Evolutionary conservation across 2,329 filamentous ascomycete genomes (phyloP).

Genomic region (Arthrobotrys conoides): DNA sequence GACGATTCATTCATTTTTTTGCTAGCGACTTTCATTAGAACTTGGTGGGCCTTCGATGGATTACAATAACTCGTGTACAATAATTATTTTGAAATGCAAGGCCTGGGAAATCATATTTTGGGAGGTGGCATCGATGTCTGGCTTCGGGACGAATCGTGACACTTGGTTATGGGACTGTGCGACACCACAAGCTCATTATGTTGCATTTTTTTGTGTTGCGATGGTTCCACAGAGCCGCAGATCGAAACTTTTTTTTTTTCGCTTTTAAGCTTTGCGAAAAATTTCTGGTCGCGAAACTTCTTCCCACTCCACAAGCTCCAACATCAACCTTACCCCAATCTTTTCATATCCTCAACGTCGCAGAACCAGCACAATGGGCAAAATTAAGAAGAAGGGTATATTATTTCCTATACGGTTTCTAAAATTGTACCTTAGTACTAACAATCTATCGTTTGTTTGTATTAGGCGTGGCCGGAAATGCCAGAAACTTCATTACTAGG

Average conservation of each 20-base stretch:
- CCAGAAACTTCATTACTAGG: constrained; percentile 98
- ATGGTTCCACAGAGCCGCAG: constrained; percentile 47
- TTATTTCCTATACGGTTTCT: background rate
- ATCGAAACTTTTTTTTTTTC: constrained; percentile 46
- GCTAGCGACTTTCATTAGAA: background rate
- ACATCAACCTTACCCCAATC: constrained; percentile 11
- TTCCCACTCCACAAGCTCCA: constrained; percentile 31
- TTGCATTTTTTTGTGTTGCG: constrained; percentile 48
- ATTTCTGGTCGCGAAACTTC: constrained; percentile 52
- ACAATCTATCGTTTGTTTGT: constrained; percentile 24
- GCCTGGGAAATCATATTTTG: background rate
- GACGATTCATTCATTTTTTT: constrained; percentile 6
- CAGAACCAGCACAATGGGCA: constrained; percentile 72
- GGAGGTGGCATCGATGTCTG: no score
- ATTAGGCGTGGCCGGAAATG: constrained; percentile 84
- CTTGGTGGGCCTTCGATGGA: background rate
- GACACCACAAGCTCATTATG: background rate
- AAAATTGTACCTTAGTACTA: background rate
- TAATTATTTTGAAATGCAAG: constrained; percentile 3
- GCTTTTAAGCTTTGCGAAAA: constrained; percentile 39
- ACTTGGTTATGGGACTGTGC: no score
- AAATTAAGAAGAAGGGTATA: constrained; percentile 89
- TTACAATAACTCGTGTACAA: constrained; percentile 8
- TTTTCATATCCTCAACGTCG: constrained; percentile 12
- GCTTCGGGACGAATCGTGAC: no score